Evolutionary conservation across 495 filamentous ascomycete genomes (phyloP), one percentile per base, ranked within the genome.

Genomic region (Acidomyces sp.): DNA sequence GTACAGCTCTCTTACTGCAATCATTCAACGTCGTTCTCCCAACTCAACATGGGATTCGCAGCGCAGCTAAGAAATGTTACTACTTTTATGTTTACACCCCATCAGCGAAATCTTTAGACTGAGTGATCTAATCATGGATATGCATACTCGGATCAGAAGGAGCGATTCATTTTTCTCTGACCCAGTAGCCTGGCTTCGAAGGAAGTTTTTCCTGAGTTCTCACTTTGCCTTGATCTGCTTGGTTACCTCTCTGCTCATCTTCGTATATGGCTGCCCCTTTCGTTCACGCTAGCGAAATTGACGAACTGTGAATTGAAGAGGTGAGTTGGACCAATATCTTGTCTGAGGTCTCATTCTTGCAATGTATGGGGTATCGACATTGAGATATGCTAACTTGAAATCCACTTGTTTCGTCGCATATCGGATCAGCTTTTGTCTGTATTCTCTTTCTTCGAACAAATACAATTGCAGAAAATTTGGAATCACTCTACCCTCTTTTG

Each of bases 341-440:
- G 61, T 66, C 41, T 72, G 64, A 21, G 61, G 58, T 17, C 67
- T 51, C 3, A 58, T 51, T n/a, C 55, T 35, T 4, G 58, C 59
- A 2, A 59, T 45, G 39, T 55, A 49, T 21, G 59, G 58, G 2
- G 59, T 61, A 38, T 62, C 59, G 12, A 62, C 59, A 20, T 58
- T 62, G 11, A 62, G 39, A 35, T 59, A 59, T 30, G 61, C 49
- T 6, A 54, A 55, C 33, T 59, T 57, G 46, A 48, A 61, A 5
- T 56, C 58, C 4, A 56, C 54, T 23, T n/a, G n/a, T n/a, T 49
- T 56, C 41, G 49, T 53, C n/a, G 53, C 67, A 11, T 70, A 55
- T 13, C 63, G 63, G 17, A 65, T 63, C 44, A 65, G 62, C 1
- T 66, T 66, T 33, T 56, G 61, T 5, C 61, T 57, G 19, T 61